These are phyloP conservation scores for Alnus rubra DNA, from an alignment of 306 rosid genomes.

Conservation along the genomic window DNA sequence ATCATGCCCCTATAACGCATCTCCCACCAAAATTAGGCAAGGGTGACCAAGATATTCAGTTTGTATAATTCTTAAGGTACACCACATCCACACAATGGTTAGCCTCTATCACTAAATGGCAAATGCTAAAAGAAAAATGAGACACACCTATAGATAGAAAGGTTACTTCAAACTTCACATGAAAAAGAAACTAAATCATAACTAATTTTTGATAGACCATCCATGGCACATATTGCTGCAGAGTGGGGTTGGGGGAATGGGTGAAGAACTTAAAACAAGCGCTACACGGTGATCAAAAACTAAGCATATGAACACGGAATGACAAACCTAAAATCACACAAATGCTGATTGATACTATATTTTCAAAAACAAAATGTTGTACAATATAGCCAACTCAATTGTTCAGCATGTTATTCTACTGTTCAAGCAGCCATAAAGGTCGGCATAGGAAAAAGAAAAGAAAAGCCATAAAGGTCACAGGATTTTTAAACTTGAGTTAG, in stretches of 20 bases:
- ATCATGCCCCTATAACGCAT: constrained; percentile 11
- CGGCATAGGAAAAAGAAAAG: too few species aligned
- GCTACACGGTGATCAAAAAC: background rate
- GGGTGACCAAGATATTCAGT: background rate
- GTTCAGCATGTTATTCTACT: background rate
- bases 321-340: background rate
- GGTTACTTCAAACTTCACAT: background rate
- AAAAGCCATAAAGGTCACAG: background rate
- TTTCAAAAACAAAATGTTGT: background rate
- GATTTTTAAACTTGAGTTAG: background rate
- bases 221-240: background rate
- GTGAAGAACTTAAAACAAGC: background rate
- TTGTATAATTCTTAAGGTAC: background rate
- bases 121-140: background rate
- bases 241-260: background rate
- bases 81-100: background rate
- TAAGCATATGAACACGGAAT: background rate
- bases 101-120: background rate
- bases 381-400: background rate
- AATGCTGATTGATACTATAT: background rate
- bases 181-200: background rate
- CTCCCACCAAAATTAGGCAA: background rate
- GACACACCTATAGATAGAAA: background rate
- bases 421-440: constrained; percentile 3
- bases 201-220: background rate